Base-by-base conservation (phyloP, 106 monocot species). In the Dioscorea alata region DNA sequence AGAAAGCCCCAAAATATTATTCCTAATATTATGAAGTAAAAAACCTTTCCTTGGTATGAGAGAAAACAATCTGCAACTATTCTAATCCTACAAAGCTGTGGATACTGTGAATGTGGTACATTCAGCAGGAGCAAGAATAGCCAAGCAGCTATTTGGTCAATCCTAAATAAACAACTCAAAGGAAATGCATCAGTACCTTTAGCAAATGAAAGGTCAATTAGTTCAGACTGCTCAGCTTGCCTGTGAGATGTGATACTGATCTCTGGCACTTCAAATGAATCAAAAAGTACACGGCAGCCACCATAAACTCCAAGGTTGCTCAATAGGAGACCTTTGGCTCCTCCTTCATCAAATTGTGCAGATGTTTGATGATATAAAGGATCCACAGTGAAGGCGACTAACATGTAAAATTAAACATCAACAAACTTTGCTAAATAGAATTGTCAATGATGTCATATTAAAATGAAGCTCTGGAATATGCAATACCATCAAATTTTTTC, bases 321-420 rank as follows among this genome's bases (percentile, higher is more conserved):
- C 70, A 93, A 76, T 33, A 93, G 73, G 31, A 99, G 93, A 74
- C 93, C 99, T 77, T 88, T 99, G 50, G 90, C 99, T 34, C 99
- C 99, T 75, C 93, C 99, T 88, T 99, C 99, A 84, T 99, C 99
- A 76, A 99, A 93, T 62, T 93, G 89, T 63, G 92, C 93, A 60
- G 99, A 87, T 42, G 99, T 99, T 78, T 99, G 99, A 84, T 99
- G 99, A 81, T 99, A 99, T 59, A 99, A 77, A 73, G 99, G 93
- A 76, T 99, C 99, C 23, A 99, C 99, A 34, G 83, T 84, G 70
- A 99, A 99, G 35, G 99, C 93, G 75, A 78, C 99, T 99, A 74
- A 3, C 71, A 63, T 25, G 74, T 71, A 33, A 64, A 71, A 23
- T 49, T 34, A 17, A 6, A 21, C 19, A 65, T 60, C 72, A 73